Percentiles rank a stretch among this genome's conserved stretches.
Evolutionary conservation across 2,329 filamentous ascomycete genomes (phyloP).

Genomic region (Myriangium duriaei): DNA sequence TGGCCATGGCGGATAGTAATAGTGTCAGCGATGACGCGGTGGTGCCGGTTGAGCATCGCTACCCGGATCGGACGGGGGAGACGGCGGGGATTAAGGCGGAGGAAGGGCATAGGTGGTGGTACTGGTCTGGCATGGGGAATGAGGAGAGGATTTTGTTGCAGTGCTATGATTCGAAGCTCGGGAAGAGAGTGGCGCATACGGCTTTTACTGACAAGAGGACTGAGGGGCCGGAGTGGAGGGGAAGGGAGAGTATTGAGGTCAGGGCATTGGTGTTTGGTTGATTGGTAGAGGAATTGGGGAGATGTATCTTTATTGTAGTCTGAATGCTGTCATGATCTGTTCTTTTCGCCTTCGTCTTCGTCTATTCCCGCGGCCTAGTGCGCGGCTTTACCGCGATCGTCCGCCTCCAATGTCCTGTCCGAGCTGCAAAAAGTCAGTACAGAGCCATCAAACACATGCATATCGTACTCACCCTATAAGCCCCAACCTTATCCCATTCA

Average conservation of each 20-base stretch:
- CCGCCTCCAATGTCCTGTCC: slow-evolving; percentile 42
- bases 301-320: not conserved
- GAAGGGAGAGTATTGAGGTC: slow-evolving; percentile 81
- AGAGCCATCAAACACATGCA: too few relatives aligned
- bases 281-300: not conserved
- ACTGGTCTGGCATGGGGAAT: slow-evolving; percentile 65
- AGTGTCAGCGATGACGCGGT: slow-evolving; percentile 50
- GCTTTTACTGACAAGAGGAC: slow-evolving; percentile 71
- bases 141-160: slow-evolving; percentile 41
- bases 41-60: slow-evolving; percentile 61
- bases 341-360: too few relatives aligned
- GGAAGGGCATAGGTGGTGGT: slow-evolving; percentile 58
- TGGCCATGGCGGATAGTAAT: slow-evolving; percentile 45
- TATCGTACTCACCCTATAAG: slow-evolving; percentile 61
- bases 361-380: too few relatives aligned
- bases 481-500: slow-evolving; percentile 96
- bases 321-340: too few relatives aligned
- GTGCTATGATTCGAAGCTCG: slow-evolving; percentile 31
- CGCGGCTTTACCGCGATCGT: slow-evolving; percentile 26
- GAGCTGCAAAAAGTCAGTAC: slow-evolving; percentile 20
- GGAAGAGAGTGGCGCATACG: slow-evolving; percentile 48
- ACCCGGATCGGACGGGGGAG: slow-evolving; percentile 58
- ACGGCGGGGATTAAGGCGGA: slow-evolving; percentile 57
- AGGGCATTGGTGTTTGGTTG: slow-evolving; percentile 65
- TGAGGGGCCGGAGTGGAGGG: slow-evolving; percentile 44